phyloP scores from a whole-genome alignment of 257 asterid species.

The Striga asiatica region DNA sequence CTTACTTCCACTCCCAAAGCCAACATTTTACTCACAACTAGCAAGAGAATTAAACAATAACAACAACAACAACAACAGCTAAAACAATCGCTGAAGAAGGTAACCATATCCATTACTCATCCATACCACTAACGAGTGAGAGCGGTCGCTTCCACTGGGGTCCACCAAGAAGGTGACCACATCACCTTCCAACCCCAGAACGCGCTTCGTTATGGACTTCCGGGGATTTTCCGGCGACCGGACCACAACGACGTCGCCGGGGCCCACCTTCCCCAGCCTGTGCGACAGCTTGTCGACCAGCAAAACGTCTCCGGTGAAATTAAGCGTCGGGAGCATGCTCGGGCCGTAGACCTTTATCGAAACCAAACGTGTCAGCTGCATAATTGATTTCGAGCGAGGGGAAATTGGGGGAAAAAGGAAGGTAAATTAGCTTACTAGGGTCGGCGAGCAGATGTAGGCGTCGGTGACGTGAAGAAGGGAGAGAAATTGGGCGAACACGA shows the following conservation, averaged over 20 bases:
- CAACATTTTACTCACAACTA: too few species aligned
- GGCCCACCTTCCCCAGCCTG: slow-evolving; percentile 50
- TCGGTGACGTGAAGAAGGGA: slow-evolving; percentile 64
- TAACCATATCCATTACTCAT: background rate
- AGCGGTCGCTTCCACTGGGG: slow-evolving; percentile 37
- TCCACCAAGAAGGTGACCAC: slow-evolving; percentile 51
- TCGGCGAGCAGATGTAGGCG: slow-evolving; percentile 58
- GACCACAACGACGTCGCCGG: slow-evolving; percentile 76
- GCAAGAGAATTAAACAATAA: too few species aligned
- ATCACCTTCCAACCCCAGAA: slow-evolving; percentile 79
- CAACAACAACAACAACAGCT: too few species aligned
- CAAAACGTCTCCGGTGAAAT: slow-evolving; percentile 81
- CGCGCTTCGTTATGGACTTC: slow-evolving; percentile 66
- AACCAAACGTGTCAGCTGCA: slow-evolving; percentile 5
- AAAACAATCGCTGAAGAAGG: too few species aligned
- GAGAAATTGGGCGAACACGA: slow-evolving; percentile 51
- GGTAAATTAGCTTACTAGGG: slow-evolving; percentile 33
- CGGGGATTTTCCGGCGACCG: slow-evolving; percentile 75
- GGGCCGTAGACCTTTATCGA: slow-evolving; percentile 70
- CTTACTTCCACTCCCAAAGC: too few species aligned
- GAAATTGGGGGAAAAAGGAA: background rate
- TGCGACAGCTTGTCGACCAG: slow-evolving; percentile 69
- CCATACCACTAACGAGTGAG: slow-evolving; percentile 44
- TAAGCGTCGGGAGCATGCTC: slow-evolving; percentile 91
- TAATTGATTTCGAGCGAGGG: background rate